Conservation (phyloP, 192 early-diverging fungal species). For the Podila clonocystis region DNA sequence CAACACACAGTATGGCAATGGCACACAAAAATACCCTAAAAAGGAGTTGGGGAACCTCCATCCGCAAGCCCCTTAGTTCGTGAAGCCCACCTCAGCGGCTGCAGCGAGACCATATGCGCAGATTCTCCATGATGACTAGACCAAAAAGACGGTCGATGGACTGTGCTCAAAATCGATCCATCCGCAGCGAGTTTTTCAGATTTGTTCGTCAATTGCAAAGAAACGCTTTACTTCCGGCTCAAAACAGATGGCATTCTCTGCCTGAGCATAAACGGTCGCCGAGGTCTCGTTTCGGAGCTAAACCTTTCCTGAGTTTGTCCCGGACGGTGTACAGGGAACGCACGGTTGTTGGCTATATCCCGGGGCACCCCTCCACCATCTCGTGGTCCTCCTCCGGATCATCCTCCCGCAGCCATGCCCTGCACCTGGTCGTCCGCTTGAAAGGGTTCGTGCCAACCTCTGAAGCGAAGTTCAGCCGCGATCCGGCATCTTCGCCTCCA, state of each 20-base stretch:
- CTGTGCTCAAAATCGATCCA: too few relatives aligned
- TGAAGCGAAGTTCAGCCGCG: background rate
- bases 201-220: too few relatives aligned
- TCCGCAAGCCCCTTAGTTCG: too few relatives aligned
- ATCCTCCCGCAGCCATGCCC: constrained; percentile 33
- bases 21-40: too few relatives aligned
- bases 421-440: constrained; percentile 19
- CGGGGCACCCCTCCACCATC: background rate
- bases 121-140: too few relatives aligned
- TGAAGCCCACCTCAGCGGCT: too few relatives aligned
- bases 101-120: too few relatives aligned
- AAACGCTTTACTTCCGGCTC: too few relatives aligned
- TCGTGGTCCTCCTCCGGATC: constrained; percentile 1
- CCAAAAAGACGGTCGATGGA: too few relatives aligned
- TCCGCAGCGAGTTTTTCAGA: too few relatives aligned
- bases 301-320: background rate
- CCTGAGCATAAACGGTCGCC: constrained; percentile 13
- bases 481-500: background rate
- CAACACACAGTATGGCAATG: too few relatives aligned
- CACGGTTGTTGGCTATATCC: constrained; percentile 2
- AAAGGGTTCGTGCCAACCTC: constrained; percentile 45
- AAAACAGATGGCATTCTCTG: background rate
- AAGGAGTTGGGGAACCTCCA: too few relatives aligned
- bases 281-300: constrained; percentile 27
- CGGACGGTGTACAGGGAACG: constrained; percentile 8